Conservation (phyloP, 768 basidiomycete species). For the Mycena capillaripes region DNA sequence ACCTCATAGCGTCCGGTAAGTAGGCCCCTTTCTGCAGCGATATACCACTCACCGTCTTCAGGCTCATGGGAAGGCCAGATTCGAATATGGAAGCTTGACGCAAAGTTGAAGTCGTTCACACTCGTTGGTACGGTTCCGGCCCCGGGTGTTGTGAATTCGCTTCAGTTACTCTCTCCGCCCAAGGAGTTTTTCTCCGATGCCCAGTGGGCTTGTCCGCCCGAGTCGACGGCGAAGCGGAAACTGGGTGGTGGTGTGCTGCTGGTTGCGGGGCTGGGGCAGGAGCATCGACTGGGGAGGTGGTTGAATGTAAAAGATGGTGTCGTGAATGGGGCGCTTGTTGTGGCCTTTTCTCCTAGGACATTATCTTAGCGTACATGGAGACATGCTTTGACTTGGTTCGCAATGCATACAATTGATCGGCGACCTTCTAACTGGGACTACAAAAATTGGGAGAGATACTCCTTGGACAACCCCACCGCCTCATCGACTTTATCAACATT, state of each 20-base stretch:
- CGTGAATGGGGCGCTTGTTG: slow-evolving; percentile 80
- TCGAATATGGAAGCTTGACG: slow-evolving; percentile 92
- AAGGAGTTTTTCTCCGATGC: slow-evolving; percentile 57
- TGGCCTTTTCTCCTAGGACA: slow-evolving; percentile 65
- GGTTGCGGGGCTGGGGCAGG: slow-evolving; percentile 87
- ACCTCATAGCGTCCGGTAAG: slow-evolving; percentile 91
- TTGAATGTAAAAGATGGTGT: slow-evolving; percentile 80
- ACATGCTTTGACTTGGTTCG: no score
- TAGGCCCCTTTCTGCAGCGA: slow-evolving; percentile 20
- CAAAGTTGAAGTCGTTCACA: slow-evolving; percentile 82
- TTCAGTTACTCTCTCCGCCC: slow-evolving; percentile 80
- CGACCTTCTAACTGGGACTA: background rate
- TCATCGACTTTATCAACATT: slow-evolving; percentile 74
- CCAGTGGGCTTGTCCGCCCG: slow-evolving; percentile 48
- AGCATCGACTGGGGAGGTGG: slow-evolving; percentile 94
- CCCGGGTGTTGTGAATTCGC: slow-evolving; percentile 89
- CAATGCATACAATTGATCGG: no score
- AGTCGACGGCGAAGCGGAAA: slow-evolving; percentile 38
- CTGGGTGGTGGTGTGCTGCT: slow-evolving; percentile 61
- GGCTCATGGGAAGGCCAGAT: slow-evolving; percentile 96
- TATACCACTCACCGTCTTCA: slow-evolving; percentile 44
- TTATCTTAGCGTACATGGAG: background rate
- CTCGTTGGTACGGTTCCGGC: slow-evolving; percentile 74
- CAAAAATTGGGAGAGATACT: slow-evolving; percentile 48
- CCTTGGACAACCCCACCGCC: slow-evolving; percentile 71